A percentile compares a stretch with the other conserved stretches of the same genome.
phyloP scores from a whole-genome alignment of 1,139 yeast genomes.

The Protomyces pachydermus region DNA sequence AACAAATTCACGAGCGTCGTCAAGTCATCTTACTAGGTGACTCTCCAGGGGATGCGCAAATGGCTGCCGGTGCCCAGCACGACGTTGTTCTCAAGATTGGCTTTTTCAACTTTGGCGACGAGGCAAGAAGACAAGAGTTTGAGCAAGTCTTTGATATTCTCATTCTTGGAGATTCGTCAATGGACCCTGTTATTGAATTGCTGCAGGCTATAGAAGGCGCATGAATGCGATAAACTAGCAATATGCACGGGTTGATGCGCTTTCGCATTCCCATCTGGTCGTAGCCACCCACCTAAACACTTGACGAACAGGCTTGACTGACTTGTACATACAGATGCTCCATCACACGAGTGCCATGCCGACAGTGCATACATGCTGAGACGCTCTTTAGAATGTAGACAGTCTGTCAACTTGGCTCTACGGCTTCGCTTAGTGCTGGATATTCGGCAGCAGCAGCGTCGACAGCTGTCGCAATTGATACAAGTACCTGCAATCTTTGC shows the following conservation, averaged over 20 bases:
- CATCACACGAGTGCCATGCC: no score
- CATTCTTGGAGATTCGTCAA: neutral
- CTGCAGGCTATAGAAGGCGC: neutral
- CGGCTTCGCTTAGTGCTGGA: no score
- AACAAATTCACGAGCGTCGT: conserved; percentile 1
- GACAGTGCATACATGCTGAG: no score
- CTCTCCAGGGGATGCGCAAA: conserved; percentile 19
- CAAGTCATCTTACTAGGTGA: conserved; percentile 20
- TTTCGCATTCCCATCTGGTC: no score
- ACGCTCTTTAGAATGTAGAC: no score
- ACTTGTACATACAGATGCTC: no score
- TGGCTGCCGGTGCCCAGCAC: conserved; percentile 19
- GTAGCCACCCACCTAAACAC: no score
- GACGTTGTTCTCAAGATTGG: conserved; percentile 12
- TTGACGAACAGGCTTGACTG: no score
- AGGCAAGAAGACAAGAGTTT: conserved; percentile 4
- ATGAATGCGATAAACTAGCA: no score
- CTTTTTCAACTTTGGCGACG: conserved; percentile 19
- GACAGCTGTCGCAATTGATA: conserved; percentile 8
- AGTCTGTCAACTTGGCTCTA: no score
- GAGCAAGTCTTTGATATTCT: conserved; percentile 9
- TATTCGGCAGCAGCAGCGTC: neutral
- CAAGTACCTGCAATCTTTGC: conserved; percentile 15
- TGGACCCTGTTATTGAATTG: neutral
- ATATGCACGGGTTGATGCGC: no score